These are phyloP conservation scores for Trichophaea hybrida DNA, from an alignment of 2,329 filamentous ascomycete genomes.

Conservation along the genomic window DNA sequence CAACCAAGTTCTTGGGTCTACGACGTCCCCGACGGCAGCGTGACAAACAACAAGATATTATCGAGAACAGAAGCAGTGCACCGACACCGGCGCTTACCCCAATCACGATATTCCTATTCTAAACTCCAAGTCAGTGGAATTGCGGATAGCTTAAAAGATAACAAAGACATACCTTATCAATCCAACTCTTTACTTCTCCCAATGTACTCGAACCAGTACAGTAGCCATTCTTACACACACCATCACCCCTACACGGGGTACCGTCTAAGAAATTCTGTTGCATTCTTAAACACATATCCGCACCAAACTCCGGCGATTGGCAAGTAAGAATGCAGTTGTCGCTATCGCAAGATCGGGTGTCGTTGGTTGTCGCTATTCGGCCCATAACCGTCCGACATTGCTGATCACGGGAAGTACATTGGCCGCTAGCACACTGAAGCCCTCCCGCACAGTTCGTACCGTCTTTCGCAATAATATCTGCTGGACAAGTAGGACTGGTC, in stretches of 20 bases:
- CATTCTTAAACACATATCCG: conserved; percentile 55
- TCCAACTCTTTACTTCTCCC: conserved; percentile 60
- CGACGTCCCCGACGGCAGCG: conserved; percentile 36
- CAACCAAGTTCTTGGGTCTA: background rate
- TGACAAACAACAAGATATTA: conserved; percentile 52
- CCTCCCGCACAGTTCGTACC: conserved; percentile 53
- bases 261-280: conserved; percentile 91
- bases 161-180: conserved; percentile 35
- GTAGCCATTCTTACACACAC: conserved; percentile 60
- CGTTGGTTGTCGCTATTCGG: conserved; percentile 42
- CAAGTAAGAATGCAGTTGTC: conserved; percentile 65
- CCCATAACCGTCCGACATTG: conserved; percentile 83
- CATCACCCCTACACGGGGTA: conserved; percentile 67
- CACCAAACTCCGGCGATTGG: conserved; percentile 49
- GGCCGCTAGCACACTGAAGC: conserved; percentile 72
- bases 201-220: conserved; percentile 58
- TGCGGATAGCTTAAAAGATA: background rate
- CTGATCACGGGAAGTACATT: conserved; percentile 81
- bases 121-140: conserved; percentile 18
- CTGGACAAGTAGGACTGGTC: conserved; percentile 55
- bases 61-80: conserved; percentile 51
- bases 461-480: conserved; percentile 54
- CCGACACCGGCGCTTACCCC: conserved; percentile 60
- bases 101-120: conserved; percentile 70
- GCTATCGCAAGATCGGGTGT: conserved; percentile 64